These are phyloP conservation scores for Spizellomyces punctatus DNA, from an alignment of 192 early-diverging fungal species.

Conservation along the genomic window DNA sequence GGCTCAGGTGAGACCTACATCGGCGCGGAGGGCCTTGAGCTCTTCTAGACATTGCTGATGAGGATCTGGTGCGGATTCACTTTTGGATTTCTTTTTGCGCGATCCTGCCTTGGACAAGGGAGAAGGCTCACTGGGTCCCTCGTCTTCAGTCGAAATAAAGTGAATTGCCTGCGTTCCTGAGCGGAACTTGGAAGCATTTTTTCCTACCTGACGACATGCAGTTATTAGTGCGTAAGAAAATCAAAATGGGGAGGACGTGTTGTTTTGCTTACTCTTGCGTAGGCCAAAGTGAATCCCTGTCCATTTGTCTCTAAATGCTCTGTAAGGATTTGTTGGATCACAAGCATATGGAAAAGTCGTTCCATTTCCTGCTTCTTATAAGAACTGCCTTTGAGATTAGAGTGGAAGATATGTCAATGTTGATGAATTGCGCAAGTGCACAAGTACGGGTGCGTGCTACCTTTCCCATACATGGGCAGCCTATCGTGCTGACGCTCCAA, in stretches of 20 bases:
- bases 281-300: conserved; percentile 63
- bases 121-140: neutral
- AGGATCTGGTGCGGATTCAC: neutral
- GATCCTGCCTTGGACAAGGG: neutral
- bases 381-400: conserved; percentile 41
- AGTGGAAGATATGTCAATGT: neutral
- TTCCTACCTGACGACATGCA: neutral
- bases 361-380: conserved; percentile 63
- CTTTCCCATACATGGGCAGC: conserved; percentile 58
- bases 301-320: conserved; percentile 64
- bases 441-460: conserved; percentile 2
- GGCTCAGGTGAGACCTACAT: no score
- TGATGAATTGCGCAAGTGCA: neutral
- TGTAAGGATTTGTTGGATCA: conserved; percentile 61
- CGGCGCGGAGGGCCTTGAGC: conserved; percentile 1
- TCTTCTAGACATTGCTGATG: neutral
- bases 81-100: conserved; percentile 2
- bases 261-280: conserved; percentile 49
- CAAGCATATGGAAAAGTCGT: conserved; percentile 71
- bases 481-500: conserved; percentile 51
- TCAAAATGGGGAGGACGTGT: no score
- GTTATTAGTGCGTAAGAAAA: neutral
- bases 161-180: conserved; percentile 2
- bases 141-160: conserved; percentile 19
- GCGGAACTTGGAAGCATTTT: neutral